Evolutionary conservation across 2,329 filamentous ascomycete genomes (phyloP).

Genomic region (Exserohilum turcica): DNA sequence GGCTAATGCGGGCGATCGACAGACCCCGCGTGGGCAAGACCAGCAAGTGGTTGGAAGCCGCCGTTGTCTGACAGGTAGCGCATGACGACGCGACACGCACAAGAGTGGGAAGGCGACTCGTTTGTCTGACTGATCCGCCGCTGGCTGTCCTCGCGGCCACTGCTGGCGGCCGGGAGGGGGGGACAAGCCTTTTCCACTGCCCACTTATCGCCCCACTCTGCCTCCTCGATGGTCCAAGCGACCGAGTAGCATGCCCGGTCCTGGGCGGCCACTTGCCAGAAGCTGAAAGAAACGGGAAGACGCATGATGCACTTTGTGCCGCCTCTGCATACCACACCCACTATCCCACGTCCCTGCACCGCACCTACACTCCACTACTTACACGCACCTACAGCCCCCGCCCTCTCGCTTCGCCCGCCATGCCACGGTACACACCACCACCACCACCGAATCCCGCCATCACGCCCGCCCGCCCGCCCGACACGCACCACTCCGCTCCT

Average conservation of each 20-base stretch:
- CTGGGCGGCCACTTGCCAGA: not conserved
- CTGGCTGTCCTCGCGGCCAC: constrained; percentile 5
- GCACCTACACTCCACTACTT: too few species aligned
- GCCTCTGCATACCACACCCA: constrained; percentile 6
- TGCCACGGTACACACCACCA: not conserved
- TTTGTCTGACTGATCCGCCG: constrained; percentile 18
- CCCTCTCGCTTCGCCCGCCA: constrained; percentile 1
- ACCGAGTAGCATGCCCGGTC: constrained; percentile 1
- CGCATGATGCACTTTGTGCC: constrained; percentile 7
- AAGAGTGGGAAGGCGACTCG: constrained; percentile 7
- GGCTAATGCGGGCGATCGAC: constrained; percentile 39
- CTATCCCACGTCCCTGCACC: not conserved
- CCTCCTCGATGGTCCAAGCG: constrained; percentile 14
- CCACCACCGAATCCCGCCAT: not conserved
- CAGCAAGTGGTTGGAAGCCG: constrained; percentile 14
- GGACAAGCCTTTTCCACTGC: constrained; percentile 14
- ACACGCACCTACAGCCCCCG: too few species aligned
- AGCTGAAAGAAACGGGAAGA: constrained; percentile 9
- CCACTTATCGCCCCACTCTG: constrained; percentile 7
- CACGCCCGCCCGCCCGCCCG: not conserved
- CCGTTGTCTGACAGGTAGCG: constrained; percentile 30
- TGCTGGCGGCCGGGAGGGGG: constrained; percentile 2
- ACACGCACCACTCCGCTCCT: not conserved
- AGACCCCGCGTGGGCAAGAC: constrained; percentile 22
- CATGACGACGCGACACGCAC: constrained; percentile 20